Percentiles rank a stretch among this genome's conserved stretches.
These are phyloP conservation scores for Gamsiella multidivaricata DNA, from an alignment of 192 early-diverging fungal species.

Conservation along the genomic window DNA sequence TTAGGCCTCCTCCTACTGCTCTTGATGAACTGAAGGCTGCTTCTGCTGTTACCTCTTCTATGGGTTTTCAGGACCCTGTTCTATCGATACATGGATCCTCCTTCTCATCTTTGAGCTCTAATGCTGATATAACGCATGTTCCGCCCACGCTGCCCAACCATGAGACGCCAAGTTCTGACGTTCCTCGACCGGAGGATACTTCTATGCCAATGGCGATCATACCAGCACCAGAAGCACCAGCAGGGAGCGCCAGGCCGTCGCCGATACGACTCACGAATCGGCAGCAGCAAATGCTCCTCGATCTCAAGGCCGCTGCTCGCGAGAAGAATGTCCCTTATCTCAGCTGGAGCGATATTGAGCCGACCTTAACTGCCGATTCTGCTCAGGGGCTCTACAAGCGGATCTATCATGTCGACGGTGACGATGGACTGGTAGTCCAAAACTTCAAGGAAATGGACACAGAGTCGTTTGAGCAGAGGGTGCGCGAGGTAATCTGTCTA, in stretches of 20 bases:
- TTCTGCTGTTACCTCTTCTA: neutral
- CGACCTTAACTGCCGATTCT: conserved; percentile 45
- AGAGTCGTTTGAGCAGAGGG: conserved; percentile 62
- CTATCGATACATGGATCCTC: too few species aligned
- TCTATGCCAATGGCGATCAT: neutral
- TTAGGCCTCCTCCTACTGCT: too few species aligned
- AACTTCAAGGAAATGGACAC: conserved; percentile 67
- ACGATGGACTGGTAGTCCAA: conserved; percentile 61
- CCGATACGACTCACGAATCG: conserved; percentile 13
- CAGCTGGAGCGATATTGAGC: conserved; percentile 32
- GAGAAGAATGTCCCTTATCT: conserved; percentile 38
- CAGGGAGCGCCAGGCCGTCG: neutral
- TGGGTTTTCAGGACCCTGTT: too few species aligned
- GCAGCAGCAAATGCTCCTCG: conserved; percentile 25
- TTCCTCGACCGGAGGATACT: neutral
- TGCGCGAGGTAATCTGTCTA: conserved; percentile 65
- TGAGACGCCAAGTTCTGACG: too few species aligned
- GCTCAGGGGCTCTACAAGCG: conserved; percentile 67
- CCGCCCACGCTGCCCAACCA: too few species aligned
- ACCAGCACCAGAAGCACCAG: neutral
- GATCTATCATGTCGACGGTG: conserved; percentile 62
- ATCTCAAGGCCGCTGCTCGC: conserved; percentile 26
- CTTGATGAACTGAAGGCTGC: neutral
- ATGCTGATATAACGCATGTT: too few species aligned
- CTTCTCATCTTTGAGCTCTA: neutral